Conservation (phyloP, 169 alveolate genomes). For the Amoebophrya sp. region DNA sequence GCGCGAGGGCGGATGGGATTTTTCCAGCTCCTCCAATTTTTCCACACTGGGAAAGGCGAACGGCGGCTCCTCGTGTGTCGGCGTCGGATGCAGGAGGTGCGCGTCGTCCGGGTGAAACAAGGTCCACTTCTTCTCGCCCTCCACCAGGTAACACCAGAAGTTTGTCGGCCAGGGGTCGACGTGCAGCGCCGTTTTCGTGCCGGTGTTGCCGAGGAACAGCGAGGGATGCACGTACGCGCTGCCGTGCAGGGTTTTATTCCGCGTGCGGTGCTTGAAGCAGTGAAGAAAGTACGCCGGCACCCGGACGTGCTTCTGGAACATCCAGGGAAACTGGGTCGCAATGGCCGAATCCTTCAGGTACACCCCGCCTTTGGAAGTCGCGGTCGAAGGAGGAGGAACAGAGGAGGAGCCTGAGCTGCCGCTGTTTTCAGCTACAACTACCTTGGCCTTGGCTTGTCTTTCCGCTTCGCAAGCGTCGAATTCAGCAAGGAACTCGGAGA, state of each 20-base stretch:
- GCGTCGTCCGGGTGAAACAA: conserved; percentile 4
- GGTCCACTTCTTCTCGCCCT: conserved; percentile 2
- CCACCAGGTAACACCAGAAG: neutral
- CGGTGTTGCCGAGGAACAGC: neutral
- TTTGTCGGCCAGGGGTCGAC: neutral
- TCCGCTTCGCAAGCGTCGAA: neutral
- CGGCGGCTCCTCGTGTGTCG: conserved; percentile 11
- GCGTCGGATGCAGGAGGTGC: neutral
- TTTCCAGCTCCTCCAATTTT: neutral
- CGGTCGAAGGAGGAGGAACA: no score
- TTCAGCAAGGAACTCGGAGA: neutral
- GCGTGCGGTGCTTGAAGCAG: conserved; percentile 24
- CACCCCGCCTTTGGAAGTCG: no score
- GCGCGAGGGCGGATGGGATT: neutral
- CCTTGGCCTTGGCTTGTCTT: neutral
- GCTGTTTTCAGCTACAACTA: no score
- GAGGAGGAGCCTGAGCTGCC: no score
- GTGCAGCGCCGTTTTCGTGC: neutral
- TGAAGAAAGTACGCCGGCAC: conserved; percentile 4
- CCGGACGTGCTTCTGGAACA: neutral
- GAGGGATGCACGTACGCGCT: conserved; percentile 15
- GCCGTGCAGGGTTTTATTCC: neutral
- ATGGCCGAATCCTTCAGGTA: neutral
- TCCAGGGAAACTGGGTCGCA: neutral
- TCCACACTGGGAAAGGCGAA: neutral